These are phyloP conservation scores for Cryptococcus hybrid DNA, from an alignment of 1,284 basidiomycete genomes.

Conservation along the genomic window DNA sequence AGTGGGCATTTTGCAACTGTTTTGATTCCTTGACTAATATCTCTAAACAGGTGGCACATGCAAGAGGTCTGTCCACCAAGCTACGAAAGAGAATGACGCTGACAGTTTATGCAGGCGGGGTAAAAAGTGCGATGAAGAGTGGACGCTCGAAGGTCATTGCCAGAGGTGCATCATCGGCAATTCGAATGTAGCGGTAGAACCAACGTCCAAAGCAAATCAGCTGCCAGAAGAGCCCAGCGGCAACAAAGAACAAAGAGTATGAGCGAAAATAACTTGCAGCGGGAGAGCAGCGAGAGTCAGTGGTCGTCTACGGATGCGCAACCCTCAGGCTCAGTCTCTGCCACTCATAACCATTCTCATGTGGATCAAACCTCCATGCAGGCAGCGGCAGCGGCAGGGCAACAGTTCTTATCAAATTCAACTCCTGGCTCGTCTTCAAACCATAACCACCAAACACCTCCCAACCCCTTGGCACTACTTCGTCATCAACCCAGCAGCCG, in stretches of 20 bases:
- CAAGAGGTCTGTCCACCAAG: constrained; percentile 18
- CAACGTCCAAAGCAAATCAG: background rate
- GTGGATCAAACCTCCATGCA: too few species aligned
- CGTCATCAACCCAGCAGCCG: background rate
- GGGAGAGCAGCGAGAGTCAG: too few species aligned
- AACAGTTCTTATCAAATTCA: too few species aligned
- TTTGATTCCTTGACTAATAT: background rate
- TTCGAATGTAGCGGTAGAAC: constrained; percentile 23
- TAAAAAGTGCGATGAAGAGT: constrained; percentile 32
- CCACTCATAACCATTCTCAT: too few species aligned
- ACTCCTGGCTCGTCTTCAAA: too few species aligned
- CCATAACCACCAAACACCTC: background rate
- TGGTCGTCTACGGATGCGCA: too few species aligned
- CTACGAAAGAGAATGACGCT: background rate
- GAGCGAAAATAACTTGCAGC: too few species aligned
- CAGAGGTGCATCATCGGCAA: constrained; percentile 20
- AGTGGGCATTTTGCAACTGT: constrained; percentile 3
- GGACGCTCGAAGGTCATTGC: constrained; percentile 23
- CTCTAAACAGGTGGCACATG: constrained; percentile 20
- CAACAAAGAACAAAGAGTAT: too few species aligned
- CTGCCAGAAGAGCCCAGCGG: too few species aligned
- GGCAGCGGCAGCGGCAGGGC: too few species aligned
- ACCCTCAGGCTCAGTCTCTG: too few species aligned
- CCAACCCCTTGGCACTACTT: background rate
- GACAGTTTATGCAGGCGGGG: constrained; percentile 13